These are phyloP conservation scores for Pleurotus cornucopiae DNA, from an alignment of 768 basidiomycete genomes.

Conservation along the genomic window DNA sequence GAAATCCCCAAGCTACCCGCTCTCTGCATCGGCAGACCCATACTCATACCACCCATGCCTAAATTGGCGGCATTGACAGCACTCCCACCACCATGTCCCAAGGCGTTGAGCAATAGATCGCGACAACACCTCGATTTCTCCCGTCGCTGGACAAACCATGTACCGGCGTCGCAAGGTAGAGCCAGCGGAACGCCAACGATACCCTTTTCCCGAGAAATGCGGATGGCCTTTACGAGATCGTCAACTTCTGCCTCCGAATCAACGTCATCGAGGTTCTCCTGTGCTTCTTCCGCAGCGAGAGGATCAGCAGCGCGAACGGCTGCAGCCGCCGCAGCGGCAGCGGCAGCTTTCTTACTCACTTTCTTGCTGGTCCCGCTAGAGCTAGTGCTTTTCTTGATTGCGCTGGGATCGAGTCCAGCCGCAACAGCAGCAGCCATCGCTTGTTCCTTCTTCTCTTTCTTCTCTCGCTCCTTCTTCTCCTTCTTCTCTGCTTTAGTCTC, in stretches of 20 bases:
- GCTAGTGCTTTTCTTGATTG: constrained; percentile 34
- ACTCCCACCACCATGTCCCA: constrained; percentile 36
- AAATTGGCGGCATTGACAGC: constrained; percentile 19
- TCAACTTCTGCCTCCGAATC: constrained; percentile 88
- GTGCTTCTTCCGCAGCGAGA: constrained; percentile 46
- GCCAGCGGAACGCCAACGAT: constrained; percentile 64
- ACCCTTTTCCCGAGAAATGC: constrained; percentile 51
- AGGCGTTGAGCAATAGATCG: constrained; percentile 52
- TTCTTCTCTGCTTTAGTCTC: constrained; percentile 87
- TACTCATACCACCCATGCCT: constrained; percentile 25
- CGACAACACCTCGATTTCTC: constrained; percentile 61
- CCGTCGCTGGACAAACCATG: constrained; percentile 78
- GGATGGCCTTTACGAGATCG: constrained; percentile 59
- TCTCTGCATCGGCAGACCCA: constrained; percentile 22
- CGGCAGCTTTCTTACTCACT: constrained; percentile 48
- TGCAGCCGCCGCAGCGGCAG: constrained; percentile 46
- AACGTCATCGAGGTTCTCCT: constrained; percentile 72
- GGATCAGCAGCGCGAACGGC: constrained; percentile 45
- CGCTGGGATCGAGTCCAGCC: constrained; percentile 46
- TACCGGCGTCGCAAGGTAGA: constrained; percentile 66
- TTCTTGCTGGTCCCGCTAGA: constrained; percentile 48
- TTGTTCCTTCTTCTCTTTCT: constrained; percentile 75
- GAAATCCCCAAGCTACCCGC: constrained; percentile 20
- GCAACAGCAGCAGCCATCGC: constrained; percentile 69
- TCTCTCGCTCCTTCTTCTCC: constrained; percentile 77